These are phyloP conservation scores for Coemansia sp. DNA, from an alignment of 192 early-diverging fungal species.

Conservation along the genomic window DNA sequence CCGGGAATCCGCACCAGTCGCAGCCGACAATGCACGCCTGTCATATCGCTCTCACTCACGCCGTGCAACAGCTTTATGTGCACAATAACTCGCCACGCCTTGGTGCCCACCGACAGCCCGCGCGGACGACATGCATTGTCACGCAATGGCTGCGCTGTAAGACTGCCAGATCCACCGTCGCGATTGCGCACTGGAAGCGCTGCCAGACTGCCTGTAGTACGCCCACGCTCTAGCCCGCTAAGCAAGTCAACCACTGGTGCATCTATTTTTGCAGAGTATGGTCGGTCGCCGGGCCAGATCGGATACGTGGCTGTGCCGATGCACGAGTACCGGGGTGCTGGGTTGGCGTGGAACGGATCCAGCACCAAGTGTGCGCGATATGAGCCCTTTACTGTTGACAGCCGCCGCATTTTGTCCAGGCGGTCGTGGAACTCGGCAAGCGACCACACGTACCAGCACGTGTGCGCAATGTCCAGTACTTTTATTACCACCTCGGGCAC, in stretches of 20 bases:
- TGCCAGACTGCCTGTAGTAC: constrained; percentile 28
- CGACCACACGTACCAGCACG: constrained; percentile 66
- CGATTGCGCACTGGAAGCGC: constrained; percentile 28
- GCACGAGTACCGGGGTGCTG: constrained; percentile 40
- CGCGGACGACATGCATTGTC: not conserved
- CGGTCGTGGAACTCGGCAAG: constrained; percentile 57
- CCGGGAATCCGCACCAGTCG: constrained; percentile 29
- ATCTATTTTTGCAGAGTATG: constrained; percentile 48
- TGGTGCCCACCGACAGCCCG: not conserved
- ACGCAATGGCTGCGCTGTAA: constrained; percentile 33
- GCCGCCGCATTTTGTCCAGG: constrained; percentile 68
- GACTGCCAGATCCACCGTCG: constrained; percentile 9
- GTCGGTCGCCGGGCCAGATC: constrained; percentile 39
- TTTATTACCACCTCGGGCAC: constrained; percentile 49
- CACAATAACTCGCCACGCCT: constrained; percentile 40
- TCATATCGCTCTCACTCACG: constrained; percentile 31
- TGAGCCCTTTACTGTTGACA: constrained; percentile 54
- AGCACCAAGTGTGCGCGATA: constrained; percentile 41
- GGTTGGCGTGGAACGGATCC: constrained; percentile 38
- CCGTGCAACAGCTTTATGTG: constrained; percentile 36
- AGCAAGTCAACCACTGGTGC: constrained; percentile 36
- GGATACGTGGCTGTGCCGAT: constrained; percentile 38
- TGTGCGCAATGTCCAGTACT: constrained; percentile 54
- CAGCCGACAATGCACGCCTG: constrained; percentile 45
- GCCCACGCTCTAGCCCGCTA: constrained; percentile 34